Evolutionary conservation across 805 yeast genomes (phyloP).

Genomic region (Candida anglica): DNA sequence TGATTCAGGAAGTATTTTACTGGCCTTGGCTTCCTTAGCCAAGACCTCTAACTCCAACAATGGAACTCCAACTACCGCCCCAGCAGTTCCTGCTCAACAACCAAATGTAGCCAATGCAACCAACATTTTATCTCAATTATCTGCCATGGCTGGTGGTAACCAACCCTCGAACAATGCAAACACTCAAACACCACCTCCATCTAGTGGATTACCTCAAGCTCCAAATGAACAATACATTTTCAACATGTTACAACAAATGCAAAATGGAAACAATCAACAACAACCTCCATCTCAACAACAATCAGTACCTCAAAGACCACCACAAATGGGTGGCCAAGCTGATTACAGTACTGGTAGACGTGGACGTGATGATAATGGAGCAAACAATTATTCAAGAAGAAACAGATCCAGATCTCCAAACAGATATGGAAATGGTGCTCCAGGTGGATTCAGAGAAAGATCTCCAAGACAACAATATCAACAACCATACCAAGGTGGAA

Average conservation of each 20-base stretch:
- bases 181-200: constrained; percentile 13
- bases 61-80: constrained; percentile 23
- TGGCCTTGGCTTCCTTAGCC: constrained; percentile 65
- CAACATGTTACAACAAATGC: constrained; percentile 54
- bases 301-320: constrained; percentile 13
- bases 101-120: constrained; percentile 20
- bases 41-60: constrained; percentile 32
- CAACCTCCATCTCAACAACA: constrained; percentile 4
- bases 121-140: constrained; percentile 40
- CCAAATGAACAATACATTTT: constrained; percentile 38
- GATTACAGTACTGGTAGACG: constrained; percentile 15
- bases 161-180: constrained; percentile 8
- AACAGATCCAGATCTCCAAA: constrained; percentile 54
- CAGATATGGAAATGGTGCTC: constrained; percentile 18
- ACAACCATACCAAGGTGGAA: constrained; percentile 5
- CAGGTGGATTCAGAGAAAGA: constrained; percentile 17
- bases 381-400: constrained; percentile 41
- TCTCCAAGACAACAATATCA: constrained; percentile 21
- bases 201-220: constrained; percentile 10
- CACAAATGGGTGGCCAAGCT: constrained; percentile 13
- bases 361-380: constrained; percentile 15
- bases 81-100: constrained; percentile 18
- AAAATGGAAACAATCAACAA: constrained; percentile 12
- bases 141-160: constrained; percentile 31
- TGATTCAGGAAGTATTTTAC: constrained; percentile 62